Evolutionary conservation across 441 rosid species (phyloP).

Genomic region (Breynia disticha): DNA sequence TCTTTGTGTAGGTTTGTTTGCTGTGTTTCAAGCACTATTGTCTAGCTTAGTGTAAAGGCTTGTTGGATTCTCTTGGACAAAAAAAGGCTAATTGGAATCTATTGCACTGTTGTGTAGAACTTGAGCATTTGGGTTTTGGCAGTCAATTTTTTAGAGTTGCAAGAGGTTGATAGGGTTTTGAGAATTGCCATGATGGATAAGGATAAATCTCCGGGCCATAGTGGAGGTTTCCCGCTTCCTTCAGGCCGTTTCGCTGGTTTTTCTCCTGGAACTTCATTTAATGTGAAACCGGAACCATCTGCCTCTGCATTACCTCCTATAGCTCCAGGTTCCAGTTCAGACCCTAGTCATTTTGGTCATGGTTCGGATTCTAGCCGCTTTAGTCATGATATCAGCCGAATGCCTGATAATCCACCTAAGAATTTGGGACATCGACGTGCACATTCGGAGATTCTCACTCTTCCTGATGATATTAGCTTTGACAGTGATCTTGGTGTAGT

Average conservation of each 20-base stretch:
- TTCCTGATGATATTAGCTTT: constrained; percentile 91
- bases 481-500: constrained; percentile 92
- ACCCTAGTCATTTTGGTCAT: constrained; percentile 29
- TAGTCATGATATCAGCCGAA: constrained; percentile 80
- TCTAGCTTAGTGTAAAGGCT: background rate
- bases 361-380: constrained; percentile 41
- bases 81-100: too few species aligned
- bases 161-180: constrained; percentile 11
- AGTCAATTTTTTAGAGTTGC: constrained; percentile 1
- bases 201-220: constrained; percentile 45
- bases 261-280: constrained; percentile 31
- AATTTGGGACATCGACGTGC: constrained; percentile 85
- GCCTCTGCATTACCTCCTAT: constrained; percentile 34
- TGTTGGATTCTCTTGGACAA: too few species aligned
- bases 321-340: constrained; percentile 29
- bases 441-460: constrained; percentile 90
- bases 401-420: constrained; percentile 90
- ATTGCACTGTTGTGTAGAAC: background rate
- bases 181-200: constrained; percentile 44
- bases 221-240: constrained; percentile 55
- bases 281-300: constrained; percentile 38
- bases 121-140: background rate
- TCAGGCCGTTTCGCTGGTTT: constrained; percentile 55
- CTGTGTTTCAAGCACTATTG: too few species aligned
- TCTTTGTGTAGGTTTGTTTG: too few species aligned